Evolutionary conservation across 225 moss, liverwort and hornwort species (phyloP).

Genomic region (Anthoceros angustus): DNA sequence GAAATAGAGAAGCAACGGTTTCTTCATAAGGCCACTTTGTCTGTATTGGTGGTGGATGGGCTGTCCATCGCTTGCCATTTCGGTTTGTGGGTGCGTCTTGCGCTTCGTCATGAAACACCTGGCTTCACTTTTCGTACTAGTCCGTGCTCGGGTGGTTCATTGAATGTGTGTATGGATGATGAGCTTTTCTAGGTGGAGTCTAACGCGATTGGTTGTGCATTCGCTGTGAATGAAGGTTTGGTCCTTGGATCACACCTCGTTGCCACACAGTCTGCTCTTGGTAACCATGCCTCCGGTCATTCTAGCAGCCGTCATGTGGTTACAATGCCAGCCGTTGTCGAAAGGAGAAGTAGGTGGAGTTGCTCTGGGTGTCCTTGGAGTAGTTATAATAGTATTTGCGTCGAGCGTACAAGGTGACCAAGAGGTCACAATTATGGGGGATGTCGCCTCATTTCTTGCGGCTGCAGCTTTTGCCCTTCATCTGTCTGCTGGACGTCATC

Average conservation of each 20-base stretch:
- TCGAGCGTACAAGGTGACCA: neutral
- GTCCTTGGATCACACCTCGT: slow-evolving; percentile 3
- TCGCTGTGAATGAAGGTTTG: neutral
- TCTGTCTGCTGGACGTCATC: neutral
- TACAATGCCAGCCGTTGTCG: neutral
- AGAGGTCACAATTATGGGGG: neutral
- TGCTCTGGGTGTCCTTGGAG: neutral
- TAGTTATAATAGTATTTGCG: neutral
- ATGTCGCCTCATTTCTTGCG: neutral
- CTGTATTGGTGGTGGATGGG: too few relatives aligned
- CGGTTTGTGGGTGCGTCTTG: neutral
- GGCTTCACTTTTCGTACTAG: neutral
- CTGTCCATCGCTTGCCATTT: neutral
- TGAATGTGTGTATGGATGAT: neutral
- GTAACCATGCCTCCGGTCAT: neutral
- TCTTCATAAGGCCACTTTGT: slow-evolving; percentile 10
- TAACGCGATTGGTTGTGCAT: neutral
- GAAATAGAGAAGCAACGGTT: slow-evolving; percentile 9
- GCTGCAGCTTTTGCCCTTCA: neutral
- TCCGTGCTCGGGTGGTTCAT: neutral
- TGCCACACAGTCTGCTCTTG: slow-evolving; percentile 1
- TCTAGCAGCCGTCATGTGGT: neutral
- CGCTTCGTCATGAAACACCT: neutral
- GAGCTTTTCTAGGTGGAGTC: neutral
- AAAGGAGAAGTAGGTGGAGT: neutral